These are phyloP conservation scores for Jimgerdemannia lactiflua DNA, from an alignment of 192 early-diverging fungal species.

Conservation along the genomic window DNA sequence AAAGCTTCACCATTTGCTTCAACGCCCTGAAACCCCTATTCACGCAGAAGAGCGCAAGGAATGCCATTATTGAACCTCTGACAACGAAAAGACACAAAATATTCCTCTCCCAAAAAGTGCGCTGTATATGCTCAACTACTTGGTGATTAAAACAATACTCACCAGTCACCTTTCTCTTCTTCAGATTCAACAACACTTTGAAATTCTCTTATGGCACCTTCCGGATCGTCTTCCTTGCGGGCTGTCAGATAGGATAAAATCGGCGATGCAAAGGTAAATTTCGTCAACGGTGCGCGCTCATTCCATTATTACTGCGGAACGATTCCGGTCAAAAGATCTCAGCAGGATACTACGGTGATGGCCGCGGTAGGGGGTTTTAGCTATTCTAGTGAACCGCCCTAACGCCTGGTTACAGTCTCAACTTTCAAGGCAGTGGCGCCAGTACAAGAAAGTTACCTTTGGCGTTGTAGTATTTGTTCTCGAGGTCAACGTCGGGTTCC, in stretches of 20 bases:
- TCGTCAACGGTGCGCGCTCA: neutral
- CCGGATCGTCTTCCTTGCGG: constrained; percentile 75
- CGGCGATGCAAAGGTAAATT: neutral
- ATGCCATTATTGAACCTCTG: neutral
- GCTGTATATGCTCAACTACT: neutral
- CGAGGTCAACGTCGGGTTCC: constrained; percentile 77
- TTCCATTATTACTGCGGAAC: too few relatives aligned
- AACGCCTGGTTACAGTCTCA: neutral
- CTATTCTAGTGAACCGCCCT: too few relatives aligned
- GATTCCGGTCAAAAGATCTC: too few relatives aligned
- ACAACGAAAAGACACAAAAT: neutral
- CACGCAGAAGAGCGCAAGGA: neutral
- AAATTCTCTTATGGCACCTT: constrained; percentile 72
- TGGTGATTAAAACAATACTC: constrained; percentile 6
- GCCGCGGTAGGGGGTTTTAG: neutral
- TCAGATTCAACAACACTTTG: constrained; percentile 75
- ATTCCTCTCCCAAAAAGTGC: neutral
- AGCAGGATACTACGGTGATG: too few relatives aligned
- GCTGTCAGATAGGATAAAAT: constrained; percentile 32
- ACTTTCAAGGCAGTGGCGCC: too few relatives aligned
- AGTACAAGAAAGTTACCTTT: constrained; percentile 52
- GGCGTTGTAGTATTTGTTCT: constrained; percentile 89
- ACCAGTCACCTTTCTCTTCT: constrained; percentile 85
- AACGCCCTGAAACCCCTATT: constrained; percentile 88
- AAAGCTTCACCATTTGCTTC: constrained; percentile 85